A percentile compares a stretch with the other conserved stretches of the same genome.
phyloP scores from a whole-genome alignment of 192 early-diverging fungal genomes.

The Neocallimastix lanati region DNA sequence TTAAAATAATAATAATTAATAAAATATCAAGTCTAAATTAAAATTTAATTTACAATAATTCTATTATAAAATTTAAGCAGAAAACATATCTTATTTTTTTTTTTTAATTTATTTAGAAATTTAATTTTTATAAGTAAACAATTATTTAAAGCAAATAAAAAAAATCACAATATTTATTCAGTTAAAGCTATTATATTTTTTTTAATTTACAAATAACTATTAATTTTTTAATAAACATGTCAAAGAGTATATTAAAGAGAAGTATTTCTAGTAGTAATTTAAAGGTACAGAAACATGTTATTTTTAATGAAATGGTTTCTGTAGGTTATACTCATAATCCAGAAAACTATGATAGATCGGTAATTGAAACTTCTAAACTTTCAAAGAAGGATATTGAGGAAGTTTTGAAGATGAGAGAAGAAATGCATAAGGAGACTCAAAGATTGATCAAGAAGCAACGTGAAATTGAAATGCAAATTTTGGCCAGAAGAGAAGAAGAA shows the following conservation, averaged over 20 bases:
- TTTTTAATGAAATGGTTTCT: background rate
- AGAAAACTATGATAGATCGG: background rate
- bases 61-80: no score
- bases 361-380: background rate
- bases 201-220: no score
- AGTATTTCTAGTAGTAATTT: background rate
- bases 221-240: background rate
- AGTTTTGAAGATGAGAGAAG: background rate
- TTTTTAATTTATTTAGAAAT: no score
- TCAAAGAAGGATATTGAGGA: background rate
- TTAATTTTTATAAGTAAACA: no score
- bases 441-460: background rate
- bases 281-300: background rate
- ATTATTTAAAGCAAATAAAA: no score
- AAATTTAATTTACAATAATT: no score
- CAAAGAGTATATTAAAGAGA: background rate
- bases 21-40: no score
- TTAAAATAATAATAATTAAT: no score
- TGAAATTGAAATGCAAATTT: background rate
- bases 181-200: no score
- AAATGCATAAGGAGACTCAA: background rate
- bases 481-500: no score
- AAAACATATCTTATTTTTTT: no score
- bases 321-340: background rate
- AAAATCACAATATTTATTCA: no score